phyloP scores from a whole-genome alignment of 176 grass and related monocot species.

The maize (Zea mays) region DNA sequence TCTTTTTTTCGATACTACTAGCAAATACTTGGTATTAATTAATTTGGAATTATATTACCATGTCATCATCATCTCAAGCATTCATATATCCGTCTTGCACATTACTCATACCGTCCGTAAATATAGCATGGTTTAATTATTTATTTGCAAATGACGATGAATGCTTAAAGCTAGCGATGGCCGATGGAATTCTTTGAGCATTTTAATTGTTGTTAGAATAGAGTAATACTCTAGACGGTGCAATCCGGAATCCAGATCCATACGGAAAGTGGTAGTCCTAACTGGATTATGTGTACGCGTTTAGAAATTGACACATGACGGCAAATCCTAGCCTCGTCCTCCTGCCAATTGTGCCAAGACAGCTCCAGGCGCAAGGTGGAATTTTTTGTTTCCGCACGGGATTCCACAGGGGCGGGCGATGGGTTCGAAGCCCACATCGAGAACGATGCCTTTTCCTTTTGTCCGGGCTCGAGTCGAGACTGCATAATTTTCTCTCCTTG shows the following conservation, averaged over 20 bases:
- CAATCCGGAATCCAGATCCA: neutral
- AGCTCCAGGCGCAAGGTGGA: neutral
- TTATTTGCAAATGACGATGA: neutral
- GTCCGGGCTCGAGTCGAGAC: neutral
- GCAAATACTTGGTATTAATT: no score
- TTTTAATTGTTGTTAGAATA: no score
- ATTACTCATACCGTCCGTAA: neutral
- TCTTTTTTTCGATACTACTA: neutral
- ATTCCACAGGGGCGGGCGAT: neutral
- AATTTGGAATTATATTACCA: neutral
- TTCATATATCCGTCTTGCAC: neutral
- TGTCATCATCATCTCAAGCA: neutral
- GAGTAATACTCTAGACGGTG: neutral
- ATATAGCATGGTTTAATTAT: neutral
- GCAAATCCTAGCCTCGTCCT: neutral
- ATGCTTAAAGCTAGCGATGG: neutral
- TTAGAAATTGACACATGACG: neutral
- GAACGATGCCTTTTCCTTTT: neutral
- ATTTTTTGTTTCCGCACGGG: neutral
- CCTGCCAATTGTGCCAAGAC: neutral
- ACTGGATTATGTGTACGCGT: slow-evolving; percentile 1
- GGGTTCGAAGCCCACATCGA: neutral
- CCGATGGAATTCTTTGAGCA: neutral
- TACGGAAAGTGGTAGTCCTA: slow-evolving; percentile 11
- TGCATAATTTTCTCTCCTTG: neutral